Base-by-base conservation (phyloP, 306 rosid species). In the Erythrophleum fordii region DNA sequence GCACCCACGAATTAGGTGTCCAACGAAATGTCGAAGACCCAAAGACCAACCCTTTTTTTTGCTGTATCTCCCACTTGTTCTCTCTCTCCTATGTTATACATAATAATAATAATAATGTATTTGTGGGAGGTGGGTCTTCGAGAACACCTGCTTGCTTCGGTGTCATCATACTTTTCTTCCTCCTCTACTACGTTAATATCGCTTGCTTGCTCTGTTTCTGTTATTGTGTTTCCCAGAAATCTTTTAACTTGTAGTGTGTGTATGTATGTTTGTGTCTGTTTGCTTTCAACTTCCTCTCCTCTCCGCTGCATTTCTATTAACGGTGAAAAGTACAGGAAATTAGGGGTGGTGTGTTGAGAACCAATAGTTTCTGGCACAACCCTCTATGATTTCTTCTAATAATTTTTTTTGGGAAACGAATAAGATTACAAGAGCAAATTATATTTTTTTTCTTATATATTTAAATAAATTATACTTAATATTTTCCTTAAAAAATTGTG, bases 61-160 rank as follows among this genome's bases (percentile, higher is more conserved):
- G 81, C 88, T 84, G 85, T 90, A 75, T 79, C 83, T 81, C 62
- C 81, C 64, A 58, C 64, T 25, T 55, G n/a, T 55, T 86, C 68
- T 69, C 81, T 71, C 65, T 83, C 70, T 37, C 60, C 69, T 71
- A 73, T 75, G 45, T 49, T 58, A 69, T 58, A 46, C 58, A 70
- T 53, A 60, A 58, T 56, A 25, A 79, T 60, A 14, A 60, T 28
- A 5, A 31, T 31, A 31, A 59, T 59, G 34, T 75, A 29, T 82
- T 72, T 78, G 74, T 73, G 86, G 84, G 72, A 69, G 91, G 78
- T 80, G 89, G 89, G 85, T 83, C 90, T 81, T 76, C 79, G 65
- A 67, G 55, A 68, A 60, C 89, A 34, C 72, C 79, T 89, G 93
- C 89, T 83, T 87, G 93, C 90, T 81, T 90, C 87, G 86, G 89